Percentiles rank a stretch among this genome's conserved stretches.
Conservation (phyloP, 768 basidiomycete genomes). For the Lyophyllum semitale region DNA sequence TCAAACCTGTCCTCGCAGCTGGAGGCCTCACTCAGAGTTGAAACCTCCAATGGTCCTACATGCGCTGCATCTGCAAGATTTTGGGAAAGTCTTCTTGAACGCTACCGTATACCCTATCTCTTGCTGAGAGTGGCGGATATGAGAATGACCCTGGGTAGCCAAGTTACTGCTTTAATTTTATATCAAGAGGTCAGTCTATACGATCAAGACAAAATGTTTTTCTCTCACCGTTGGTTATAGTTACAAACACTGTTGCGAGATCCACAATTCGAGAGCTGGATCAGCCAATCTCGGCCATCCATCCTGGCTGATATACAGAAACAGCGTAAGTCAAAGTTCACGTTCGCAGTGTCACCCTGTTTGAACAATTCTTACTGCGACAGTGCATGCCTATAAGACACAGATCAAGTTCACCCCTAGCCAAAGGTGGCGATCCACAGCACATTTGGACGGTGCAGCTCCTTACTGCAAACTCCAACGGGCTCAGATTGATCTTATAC, state of each 20-base stretch:
- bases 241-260: no score
- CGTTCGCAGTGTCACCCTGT: no score
- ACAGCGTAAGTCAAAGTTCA: no score
- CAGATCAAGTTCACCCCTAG: background rate
- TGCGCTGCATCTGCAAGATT: constrained; percentile 12
- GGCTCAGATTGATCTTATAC: constrained; percentile 1
- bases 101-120: constrained; percentile 13
- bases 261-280: no score
- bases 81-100: constrained; percentile 14
- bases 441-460: constrained; percentile 1
- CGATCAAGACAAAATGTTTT: no score
- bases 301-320: no score
- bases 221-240: no score
- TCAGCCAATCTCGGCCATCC: no score
- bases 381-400: background rate
- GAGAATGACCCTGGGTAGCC: constrained; percentile 14
- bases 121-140: constrained; percentile 20
- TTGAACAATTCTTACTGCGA: no score
- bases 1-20: background rate
- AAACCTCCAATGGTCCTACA: constrained; percentile 1
- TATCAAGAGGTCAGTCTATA: constrained; percentile 18
- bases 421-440: constrained; percentile 1
- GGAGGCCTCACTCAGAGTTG: constrained; percentile 5
- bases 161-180: constrained; percentile 10
- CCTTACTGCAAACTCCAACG: constrained; percentile 15